Evolutionary conservation across 2,329 filamentous ascomycete genomes (phyloP).

Genomic region (Colletotrichum salicis): DNA sequence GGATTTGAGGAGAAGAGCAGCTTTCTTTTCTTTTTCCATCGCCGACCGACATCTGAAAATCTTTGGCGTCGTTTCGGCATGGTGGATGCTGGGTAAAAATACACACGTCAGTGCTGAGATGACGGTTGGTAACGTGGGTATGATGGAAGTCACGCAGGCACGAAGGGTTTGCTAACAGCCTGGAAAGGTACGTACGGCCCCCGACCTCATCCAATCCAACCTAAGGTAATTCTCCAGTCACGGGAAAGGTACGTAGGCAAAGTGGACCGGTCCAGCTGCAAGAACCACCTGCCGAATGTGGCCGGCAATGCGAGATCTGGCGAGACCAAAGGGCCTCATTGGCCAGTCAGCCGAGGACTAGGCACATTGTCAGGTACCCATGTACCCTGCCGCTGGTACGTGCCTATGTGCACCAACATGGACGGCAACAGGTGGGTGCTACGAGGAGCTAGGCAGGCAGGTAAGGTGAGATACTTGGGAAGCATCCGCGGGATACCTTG

Average conservation of each 20-base stretch:
- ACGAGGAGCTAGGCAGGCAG: neutral
- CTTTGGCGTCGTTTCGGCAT: conserved; percentile 8
- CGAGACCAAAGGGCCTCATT: neutral
- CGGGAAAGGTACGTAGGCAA: neutral
- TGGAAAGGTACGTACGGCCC: no score
- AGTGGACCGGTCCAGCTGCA: neutral
- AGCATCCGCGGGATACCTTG: neutral
- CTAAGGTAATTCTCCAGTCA: neutral
- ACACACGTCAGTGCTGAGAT: neutral
- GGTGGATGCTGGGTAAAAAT: conserved; percentile 19
- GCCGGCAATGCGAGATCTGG: conserved; percentile 20
- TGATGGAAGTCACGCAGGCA: no score
- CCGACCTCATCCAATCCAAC: neutral
- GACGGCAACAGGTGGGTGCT: no score
- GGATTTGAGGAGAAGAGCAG: neutral
- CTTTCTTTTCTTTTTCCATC: conserved; percentile 2
- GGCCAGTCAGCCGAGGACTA: neutral
- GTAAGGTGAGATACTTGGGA: neutral
- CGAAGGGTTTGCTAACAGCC: no score
- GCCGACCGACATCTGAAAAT: neutral
- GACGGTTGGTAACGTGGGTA: neutral
- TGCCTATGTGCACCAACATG: neutral
- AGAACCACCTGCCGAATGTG: conserved; percentile 24
- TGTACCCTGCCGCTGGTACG: no score
- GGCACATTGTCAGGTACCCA: neutral